Conservation (phyloP, 2,329 filamentous ascomycete genomes). For the Penicillium sp. region DNA sequence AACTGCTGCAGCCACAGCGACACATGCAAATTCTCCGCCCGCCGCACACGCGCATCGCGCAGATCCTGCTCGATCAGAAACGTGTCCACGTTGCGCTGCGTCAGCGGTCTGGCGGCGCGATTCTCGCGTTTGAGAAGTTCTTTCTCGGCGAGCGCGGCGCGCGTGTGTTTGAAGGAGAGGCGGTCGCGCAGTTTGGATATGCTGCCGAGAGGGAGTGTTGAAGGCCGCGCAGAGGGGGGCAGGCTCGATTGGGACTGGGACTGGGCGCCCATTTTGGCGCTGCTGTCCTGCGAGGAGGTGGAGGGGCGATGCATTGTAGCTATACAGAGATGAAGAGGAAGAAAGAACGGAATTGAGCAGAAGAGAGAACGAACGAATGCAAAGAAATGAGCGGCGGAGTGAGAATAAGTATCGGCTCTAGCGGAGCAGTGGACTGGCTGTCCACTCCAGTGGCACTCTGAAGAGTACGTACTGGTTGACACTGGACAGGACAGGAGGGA, state of each 20-base stretch:
- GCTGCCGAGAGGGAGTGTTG: conserved; percentile 23
- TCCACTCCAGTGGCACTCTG: no score
- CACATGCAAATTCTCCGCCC: conserved; percentile 63
- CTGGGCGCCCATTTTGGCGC: background rate
- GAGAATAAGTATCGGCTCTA: no score
- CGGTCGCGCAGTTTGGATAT: conserved; percentile 35
- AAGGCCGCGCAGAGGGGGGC: conserved; percentile 1
- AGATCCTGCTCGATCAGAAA: conserved; percentile 32
- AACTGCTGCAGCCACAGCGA: conserved; percentile 68
- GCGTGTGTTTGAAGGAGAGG: conserved; percentile 28
- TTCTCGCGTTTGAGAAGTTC: conserved; percentile 34
- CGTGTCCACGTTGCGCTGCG: conserved; percentile 33
- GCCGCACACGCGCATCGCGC: conserved; percentile 55
- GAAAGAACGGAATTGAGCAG: background rate
- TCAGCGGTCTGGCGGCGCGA: conserved; percentile 31
- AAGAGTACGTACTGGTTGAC: no score
- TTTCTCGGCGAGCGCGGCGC: conserved; percentile 30
- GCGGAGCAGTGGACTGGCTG: no score
- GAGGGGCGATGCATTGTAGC: conserved; percentile 9
- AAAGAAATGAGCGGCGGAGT: no score
- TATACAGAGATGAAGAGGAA: background rate
- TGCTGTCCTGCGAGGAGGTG: conserved; percentile 3
- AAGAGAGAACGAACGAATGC: background rate
- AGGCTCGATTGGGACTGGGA: conserved; percentile 3
- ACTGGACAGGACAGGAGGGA: no score